Percentiles rank a stretch among this genome's conserved stretches.
Evolutionary conservation across 805 yeast genomes (phyloP).

Genomic region (Cyberlindnera suaveolens): DNA sequence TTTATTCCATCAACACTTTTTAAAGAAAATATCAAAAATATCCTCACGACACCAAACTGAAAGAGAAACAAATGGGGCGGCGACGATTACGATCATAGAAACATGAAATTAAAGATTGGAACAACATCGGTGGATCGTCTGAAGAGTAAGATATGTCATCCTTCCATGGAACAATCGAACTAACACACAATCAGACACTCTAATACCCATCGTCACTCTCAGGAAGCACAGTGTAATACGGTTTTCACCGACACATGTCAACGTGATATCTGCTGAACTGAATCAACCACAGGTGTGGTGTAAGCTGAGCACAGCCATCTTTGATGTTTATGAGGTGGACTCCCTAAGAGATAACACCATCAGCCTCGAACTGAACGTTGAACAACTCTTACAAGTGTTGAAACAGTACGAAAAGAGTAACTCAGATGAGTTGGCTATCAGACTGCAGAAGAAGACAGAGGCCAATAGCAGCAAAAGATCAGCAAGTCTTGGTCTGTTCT

Average conservation of each 20-base stretch:
- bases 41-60: neutral
- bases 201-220: slow-evolving; percentile 43
- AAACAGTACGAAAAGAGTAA: slow-evolving; percentile 49
- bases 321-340: slow-evolving; percentile 25
- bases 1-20: neutral
- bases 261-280: slow-evolving; percentile 44
- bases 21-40: neutral
- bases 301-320: slow-evolving; percentile 38
- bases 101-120: slow-evolving; percentile 28
- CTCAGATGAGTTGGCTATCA: slow-evolving; percentile 42
- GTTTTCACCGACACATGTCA: slow-evolving; percentile 44
- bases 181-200: slow-evolving; percentile 27
- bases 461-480: slow-evolving; percentile 28
- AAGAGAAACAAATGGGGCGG: neutral
- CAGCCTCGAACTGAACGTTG: slow-evolving; percentile 56
- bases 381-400: slow-evolving; percentile 51
- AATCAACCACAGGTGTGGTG: slow-evolving; percentile 70
- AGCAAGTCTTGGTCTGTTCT: slow-evolving; percentile 50
- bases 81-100: neutral
- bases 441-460: slow-evolving; percentile 36
- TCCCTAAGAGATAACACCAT: slow-evolving; percentile 50
- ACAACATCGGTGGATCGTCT: slow-evolving; percentile 24
- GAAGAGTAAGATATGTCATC: slow-evolving; percentile 16
- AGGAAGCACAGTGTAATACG: slow-evolving; percentile 52
- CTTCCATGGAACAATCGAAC: neutral